Evolutionary conservation across 202 grass and related monocot species (phyloP), one percentile per base, ranked within the genome.

Genomic region (Panicum virgatum): DNA sequence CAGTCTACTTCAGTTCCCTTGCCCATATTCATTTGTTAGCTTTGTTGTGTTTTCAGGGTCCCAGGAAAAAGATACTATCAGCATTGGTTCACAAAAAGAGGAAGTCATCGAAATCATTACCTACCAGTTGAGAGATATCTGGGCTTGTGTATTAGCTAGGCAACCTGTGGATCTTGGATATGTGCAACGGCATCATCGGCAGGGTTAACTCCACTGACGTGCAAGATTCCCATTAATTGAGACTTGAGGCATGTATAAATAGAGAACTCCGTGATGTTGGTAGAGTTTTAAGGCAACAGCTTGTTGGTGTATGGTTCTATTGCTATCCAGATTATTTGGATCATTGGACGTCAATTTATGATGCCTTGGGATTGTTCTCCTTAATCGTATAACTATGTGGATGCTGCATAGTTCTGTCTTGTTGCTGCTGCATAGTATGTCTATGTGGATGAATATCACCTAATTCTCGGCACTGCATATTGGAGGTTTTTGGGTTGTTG

Each of bases 1-100:
- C 14, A 29, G 14, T 77, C 42, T 85, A 29, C 19, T 63, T 72
- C 4, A 4, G 48, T 60, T 75, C 38, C n/a, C 61, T 27, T 47
- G 23, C 70, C 43, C 50, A 25, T 72, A 67, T 80, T 79, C 29
- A 76, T 86, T 57, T 26, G 12, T 29, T 58, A 78, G 54, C 40
- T 78, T 78, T 42, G 14, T 62, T 19, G 2, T 90, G 39, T 47
- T 90, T 84, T 38, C 86, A 94, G 91, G 92, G 92, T 12, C 92
- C 89, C 36, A 83, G 89, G 84, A 94, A 94, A 62, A 94, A 94
- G 84, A 91, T 91, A 82, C 29, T 94, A 29, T 79, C 76, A 73
- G 92, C 86, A 12, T 15, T 94, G 67, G 84, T 84, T 79, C 74
- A 69, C 61, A 83, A n/a, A 74, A 88, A 72, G 48, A 82, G 61